Evolutionary conservation across 305 asterid species (phyloP).

Genomic region (Plantago rigida): DNA sequence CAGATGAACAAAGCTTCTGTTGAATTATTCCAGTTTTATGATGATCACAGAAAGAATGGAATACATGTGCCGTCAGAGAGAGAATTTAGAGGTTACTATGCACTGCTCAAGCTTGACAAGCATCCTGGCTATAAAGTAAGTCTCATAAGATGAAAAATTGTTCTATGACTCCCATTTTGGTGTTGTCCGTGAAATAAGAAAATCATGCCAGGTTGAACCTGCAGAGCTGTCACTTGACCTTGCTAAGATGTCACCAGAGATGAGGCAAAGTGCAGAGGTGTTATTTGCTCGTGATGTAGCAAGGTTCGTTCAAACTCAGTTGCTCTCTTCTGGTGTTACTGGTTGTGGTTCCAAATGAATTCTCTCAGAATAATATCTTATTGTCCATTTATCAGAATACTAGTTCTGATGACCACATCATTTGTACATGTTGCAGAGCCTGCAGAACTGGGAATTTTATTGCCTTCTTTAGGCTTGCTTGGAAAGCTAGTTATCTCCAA

Average conservation of each 20-base stretch:
- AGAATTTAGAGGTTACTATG: constrained; percentile 98
- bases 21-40: constrained; percentile 83
- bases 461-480: constrained; percentile 92
- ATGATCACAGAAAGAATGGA: constrained; percentile 89
- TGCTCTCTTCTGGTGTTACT: not conserved
- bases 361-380: not conserved
- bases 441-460: constrained; percentile 88
- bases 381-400: constrained; percentile 5
- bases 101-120: constrained; percentile 97
- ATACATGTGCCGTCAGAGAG: constrained; percentile 68
- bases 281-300: constrained; percentile 95
- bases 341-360: not conserved
- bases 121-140: constrained; percentile 99
- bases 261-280: constrained; percentile 84
- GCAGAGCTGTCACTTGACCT: constrained; percentile 98
- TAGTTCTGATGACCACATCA: constrained; percentile 19
- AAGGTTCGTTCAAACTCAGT: constrained; percentile 45
- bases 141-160: constrained; percentile 31
- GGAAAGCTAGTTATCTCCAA: constrained; percentile 87
- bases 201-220: constrained; percentile 94
- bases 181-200: constrained; percentile 43
- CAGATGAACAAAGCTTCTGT: constrained; percentile 99
- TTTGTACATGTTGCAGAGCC: constrained; percentile 56
- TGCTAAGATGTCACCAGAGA: constrained; percentile 92
- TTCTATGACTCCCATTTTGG: constrained; percentile 27